These are phyloP conservation scores for Priceomyces medius DNA, from an alignment of 805 yeast species.

Conservation along the genomic window DNA sequence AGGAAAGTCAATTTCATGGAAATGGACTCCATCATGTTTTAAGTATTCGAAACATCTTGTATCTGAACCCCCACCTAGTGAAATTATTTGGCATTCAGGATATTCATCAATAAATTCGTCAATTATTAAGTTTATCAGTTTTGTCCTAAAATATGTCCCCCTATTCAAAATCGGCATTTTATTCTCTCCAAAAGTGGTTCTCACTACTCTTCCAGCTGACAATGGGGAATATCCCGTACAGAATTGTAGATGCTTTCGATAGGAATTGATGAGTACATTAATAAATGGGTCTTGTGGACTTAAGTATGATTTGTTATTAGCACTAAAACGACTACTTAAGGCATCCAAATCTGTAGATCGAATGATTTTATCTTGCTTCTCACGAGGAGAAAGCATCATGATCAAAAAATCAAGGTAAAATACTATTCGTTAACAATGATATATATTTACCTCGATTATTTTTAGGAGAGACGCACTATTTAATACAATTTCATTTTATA, in stretches of 20 bases:
- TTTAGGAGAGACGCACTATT: no score
- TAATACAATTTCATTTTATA: not conserved
- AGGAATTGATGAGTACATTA: conserved; percentile 31
- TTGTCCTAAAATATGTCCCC: conserved; percentile 66
- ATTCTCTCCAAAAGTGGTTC: conserved; percentile 37
- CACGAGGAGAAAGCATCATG: conserved; percentile 30
- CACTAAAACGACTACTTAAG: conserved; percentile 58
- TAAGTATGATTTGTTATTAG: conserved; percentile 49
- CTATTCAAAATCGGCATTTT: conserved; percentile 68
- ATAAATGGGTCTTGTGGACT: conserved; percentile 37
- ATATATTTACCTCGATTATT: not conserved
- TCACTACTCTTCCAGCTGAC: conserved; percentile 41
- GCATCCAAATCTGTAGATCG: conserved; percentile 71
- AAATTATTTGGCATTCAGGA: conserved; percentile 50
- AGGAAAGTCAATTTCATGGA: conserved; percentile 66
- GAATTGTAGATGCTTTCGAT: conserved; percentile 36
- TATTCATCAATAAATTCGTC: conserved; percentile 37
- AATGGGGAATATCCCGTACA: conserved; percentile 39
- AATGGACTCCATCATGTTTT: conserved; percentile 30
- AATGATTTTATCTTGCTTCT: conserved; percentile 43
- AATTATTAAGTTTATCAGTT: conserved; percentile 48
- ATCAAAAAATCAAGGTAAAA: not conserved
- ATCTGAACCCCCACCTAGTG: conserved; percentile 82
- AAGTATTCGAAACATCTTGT: conserved; percentile 60
- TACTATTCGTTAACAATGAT: not conserved